Percentiles rank a stretch among this genome's conserved stretches.
Conservation (phyloP, 139 green algal genomes). For the Volvox reticuliferus region DNA sequence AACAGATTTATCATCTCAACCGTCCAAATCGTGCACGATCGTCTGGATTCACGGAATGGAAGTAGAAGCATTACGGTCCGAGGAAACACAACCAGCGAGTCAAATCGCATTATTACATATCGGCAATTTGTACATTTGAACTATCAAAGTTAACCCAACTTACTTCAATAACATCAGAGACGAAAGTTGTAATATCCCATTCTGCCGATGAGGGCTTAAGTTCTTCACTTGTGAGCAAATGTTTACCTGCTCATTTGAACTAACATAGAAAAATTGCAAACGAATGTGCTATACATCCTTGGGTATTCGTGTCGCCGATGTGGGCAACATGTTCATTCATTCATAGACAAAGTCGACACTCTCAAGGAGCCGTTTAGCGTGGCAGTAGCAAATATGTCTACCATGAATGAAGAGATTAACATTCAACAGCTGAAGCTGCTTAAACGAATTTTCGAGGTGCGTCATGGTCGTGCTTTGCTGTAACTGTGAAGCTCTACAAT, state of each 20-base stretch:
- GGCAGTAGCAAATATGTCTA: constrained; percentile 15
- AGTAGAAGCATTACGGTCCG: background rate
- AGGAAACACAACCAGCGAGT: too few relatives aligned
- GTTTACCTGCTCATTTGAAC: background rate
- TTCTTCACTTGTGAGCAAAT: background rate
- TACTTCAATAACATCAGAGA: background rate
- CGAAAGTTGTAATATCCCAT: background rate
- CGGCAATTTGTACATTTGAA: background rate
- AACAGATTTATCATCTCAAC: too few relatives aligned
- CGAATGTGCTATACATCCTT: too few relatives aligned
- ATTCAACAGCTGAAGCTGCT: constrained; percentile 78
- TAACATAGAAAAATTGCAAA: too few relatives aligned
- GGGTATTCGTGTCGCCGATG: too few relatives aligned
- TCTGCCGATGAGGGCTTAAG: too few relatives aligned
- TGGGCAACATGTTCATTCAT: background rate
- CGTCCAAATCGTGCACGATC: background rate
- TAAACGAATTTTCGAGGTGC: constrained; percentile 83
- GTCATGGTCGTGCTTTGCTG: background rate
- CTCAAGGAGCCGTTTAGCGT: too few relatives aligned
- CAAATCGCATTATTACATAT: too few relatives aligned
- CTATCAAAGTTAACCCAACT: background rate
- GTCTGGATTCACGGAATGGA: constrained; percentile 1
- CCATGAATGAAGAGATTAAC: constrained; percentile 79
- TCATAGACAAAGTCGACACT: background rate
- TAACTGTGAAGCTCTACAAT: too few relatives aligned